Evolutionary conservation across 108 stramenopile genomes (phyloP).

Genomic region (Skeletonema marinoi): DNA sequence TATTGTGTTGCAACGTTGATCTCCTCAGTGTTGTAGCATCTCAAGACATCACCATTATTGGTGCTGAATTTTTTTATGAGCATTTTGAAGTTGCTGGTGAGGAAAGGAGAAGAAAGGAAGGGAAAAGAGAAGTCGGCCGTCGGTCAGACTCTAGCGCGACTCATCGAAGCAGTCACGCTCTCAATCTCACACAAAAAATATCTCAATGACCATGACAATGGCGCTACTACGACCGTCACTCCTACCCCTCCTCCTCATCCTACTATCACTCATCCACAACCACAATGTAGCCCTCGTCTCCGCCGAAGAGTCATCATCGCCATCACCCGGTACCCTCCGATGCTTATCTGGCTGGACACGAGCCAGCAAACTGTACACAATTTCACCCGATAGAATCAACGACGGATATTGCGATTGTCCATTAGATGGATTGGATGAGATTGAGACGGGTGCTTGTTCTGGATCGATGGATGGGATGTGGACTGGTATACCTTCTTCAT

Average conservation of each 20-base stretch:
- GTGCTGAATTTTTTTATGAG: no score
- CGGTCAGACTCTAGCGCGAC: no score
- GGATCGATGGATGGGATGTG: conserved; percentile 55
- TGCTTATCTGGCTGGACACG: background rate
- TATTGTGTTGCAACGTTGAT: no score
- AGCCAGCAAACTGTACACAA: conserved; percentile 6
- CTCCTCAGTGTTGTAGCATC: no score
- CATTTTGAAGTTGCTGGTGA: no score
- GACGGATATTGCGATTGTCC: conserved; percentile 88
- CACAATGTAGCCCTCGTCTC: background rate
- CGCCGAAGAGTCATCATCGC: background rate
- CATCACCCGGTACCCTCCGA: background rate
- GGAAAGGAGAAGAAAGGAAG: no score
- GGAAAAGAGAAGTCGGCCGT: no score
- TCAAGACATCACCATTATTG: no score
- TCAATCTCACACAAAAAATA: background rate
- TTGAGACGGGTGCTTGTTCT: conserved; percentile 70
- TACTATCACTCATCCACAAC: background rate
- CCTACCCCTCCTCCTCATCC: background rate
- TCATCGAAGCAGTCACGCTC: no score
- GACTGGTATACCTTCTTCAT: conserved; percentile 42
- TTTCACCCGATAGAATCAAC: conserved; percentile 60
- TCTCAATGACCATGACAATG: background rate
- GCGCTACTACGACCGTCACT: background rate
- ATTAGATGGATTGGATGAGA: conserved; percentile 66